A percentile compares a stretch with the other conserved stretches of the same genome.
phyloP scores from a whole-genome alignment of 2,329 filamentous ascomycete genomes.

The Thelonectria rubi region DNA sequence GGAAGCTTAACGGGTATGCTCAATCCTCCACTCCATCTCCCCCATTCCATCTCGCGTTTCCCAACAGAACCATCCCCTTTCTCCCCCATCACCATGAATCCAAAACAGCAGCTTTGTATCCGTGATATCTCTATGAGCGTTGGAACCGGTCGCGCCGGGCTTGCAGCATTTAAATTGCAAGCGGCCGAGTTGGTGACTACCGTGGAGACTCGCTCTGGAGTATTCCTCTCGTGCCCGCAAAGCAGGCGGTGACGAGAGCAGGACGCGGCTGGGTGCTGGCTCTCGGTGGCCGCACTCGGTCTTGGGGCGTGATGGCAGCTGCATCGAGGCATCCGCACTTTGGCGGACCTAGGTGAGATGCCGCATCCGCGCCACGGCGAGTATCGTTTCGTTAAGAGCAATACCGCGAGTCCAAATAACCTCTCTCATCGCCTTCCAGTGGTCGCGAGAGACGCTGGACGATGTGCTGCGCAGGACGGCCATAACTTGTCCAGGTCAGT shows the following conservation, averaged over 20 bases:
- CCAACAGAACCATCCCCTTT: conserved; percentile 8
- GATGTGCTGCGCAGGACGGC: conserved; percentile 37
- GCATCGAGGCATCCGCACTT: conserved; percentile 37
- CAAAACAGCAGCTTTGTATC: conserved; percentile 43
- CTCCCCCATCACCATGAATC: conserved; percentile 38
- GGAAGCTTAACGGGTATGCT: conserved; percentile 47
- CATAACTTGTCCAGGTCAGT: conserved; percentile 34
- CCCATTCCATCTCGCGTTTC: conserved; percentile 30
- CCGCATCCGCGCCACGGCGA: conserved; percentile 36
- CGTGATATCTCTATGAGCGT: conserved; percentile 44
- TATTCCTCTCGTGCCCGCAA: conserved; percentile 35
- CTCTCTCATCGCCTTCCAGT: conserved; percentile 35
- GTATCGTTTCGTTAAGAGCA: conserved; percentile 37
- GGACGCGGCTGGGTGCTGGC: conserved; percentile 28
- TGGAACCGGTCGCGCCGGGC: conserved; percentile 37
- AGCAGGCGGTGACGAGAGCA: conserved; percentile 33
- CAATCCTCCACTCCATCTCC: conserved; percentile 34
- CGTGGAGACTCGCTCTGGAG: conserved; percentile 39
- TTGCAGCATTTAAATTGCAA: conserved; percentile 45
- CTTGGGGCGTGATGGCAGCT: conserved; percentile 13
- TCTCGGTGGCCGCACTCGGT: conserved; percentile 16
- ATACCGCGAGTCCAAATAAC: conserved; percentile 35
- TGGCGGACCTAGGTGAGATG: conserved; percentile 35
- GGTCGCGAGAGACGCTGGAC: conserved; percentile 28
- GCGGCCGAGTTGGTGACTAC: conserved; percentile 38